Evolutionary conservation across 2,329 filamentous ascomycete genomes (phyloP).

Genomic region (Apiospora malaysiana): DNA sequence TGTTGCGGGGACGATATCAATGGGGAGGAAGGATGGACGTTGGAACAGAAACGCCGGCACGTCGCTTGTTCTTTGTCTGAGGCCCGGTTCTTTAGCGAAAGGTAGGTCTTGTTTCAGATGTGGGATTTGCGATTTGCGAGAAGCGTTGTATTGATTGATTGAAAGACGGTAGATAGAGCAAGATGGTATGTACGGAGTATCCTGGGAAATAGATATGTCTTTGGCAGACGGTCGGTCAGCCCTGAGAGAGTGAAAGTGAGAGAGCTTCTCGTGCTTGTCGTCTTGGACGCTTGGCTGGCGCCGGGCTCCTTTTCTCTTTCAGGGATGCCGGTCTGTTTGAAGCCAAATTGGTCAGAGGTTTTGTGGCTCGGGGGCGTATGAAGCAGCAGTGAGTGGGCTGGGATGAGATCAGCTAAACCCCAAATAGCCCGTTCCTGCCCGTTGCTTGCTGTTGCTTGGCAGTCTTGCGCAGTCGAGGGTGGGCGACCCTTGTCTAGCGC

Average conservation of each 20-base stretch:
- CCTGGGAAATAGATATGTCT: too few relatives aligned
- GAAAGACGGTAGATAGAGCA: background rate
- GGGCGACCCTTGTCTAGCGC: background rate
- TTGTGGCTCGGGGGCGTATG: conserved; percentile 19
- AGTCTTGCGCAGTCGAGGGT: background rate
- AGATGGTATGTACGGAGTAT: background rate
- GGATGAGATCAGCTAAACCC: conserved; percentile 9
- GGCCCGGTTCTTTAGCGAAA: conserved; percentile 1
- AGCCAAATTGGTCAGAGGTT: conserved; percentile 21
- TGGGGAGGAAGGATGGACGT: conserved; percentile 6
- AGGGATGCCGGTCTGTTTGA: conserved; percentile 20
- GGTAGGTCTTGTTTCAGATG: conserved; percentile 1
- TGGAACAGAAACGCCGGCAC: conserved; percentile 22
- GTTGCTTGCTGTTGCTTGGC: background rate
- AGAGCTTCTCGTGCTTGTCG: too few relatives aligned
- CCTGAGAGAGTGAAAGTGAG: background rate
- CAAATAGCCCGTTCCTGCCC: background rate
- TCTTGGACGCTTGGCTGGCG: background rate
- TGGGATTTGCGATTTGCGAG: too few relatives aligned
- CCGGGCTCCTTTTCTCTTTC: conserved; percentile 6
- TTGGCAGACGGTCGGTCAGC: background rate
- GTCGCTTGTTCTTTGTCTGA: conserved; percentile 20
- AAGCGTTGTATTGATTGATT: background rate
- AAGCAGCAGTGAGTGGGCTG: conserved; percentile 7
- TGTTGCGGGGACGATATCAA: conserved; percentile 8